A percentile compares a stretch with the other conserved stretches of the same genome.
These are phyloP conservation scores for Tieghemostelium lacteum DNA, from an alignment of 78 protist genomes.

Conservation along the genomic window DNA sequence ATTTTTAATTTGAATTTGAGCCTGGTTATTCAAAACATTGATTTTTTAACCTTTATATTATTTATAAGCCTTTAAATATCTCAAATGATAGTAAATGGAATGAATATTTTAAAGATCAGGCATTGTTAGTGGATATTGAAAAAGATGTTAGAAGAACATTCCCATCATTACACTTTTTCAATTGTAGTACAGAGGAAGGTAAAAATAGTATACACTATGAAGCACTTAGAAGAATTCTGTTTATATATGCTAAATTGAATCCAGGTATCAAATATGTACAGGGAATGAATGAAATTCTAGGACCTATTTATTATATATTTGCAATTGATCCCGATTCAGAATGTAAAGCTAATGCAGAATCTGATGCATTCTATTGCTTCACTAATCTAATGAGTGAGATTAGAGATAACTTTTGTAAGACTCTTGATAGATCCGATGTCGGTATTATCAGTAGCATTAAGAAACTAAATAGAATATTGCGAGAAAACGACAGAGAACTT, in stretches of 20 bases:
- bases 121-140: conserved; percentile 74
- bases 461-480: conserved; percentile 27
- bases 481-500: conserved; percentile 53
- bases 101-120: conserved; percentile 78
- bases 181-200: conserved; percentile 51
- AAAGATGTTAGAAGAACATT: conserved; percentile 84
- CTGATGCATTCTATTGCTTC: conserved; percentile 93
- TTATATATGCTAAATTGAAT: conserved; percentile 83
- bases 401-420: conserved; percentile 84
- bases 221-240: conserved; percentile 80
- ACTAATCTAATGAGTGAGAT: conserved; percentile 83
- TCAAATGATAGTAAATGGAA: conserved; percentile 80
- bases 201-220: conserved; percentile 74
- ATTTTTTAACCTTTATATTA: not conserved
- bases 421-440: conserved; percentile 52
- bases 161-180: conserved; percentile 81
- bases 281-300: conserved; percentile 92
- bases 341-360: conserved; percentile 81
- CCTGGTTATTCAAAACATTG: too few species aligned
- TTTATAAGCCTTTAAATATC: conserved; percentile 70
- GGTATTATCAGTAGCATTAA: conserved; percentile 59
- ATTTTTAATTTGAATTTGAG: too few species aligned
- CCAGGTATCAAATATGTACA: conserved; percentile 90
- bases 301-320: conserved; percentile 85
- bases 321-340: conserved; percentile 76